A percentile compares a stretch with the other conserved stretches of the same genome.
Evolutionary conservation across 495 filamentous ascomycete species (phyloP).

Genomic region (Achaetomiella virescens): DNA sequence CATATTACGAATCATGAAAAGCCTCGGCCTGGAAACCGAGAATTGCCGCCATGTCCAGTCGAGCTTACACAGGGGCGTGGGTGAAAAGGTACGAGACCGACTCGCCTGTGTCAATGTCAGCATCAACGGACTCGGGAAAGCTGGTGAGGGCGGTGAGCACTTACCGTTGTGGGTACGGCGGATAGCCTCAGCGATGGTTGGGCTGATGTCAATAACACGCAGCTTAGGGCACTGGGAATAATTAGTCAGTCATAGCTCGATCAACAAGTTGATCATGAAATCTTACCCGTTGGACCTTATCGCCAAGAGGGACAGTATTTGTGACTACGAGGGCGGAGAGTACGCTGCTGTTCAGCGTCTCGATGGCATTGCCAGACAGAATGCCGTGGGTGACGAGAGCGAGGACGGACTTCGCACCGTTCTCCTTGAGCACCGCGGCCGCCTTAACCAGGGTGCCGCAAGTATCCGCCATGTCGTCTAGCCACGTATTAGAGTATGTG

Average conservation of each 20-base stretch:
- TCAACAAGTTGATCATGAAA: background rate
- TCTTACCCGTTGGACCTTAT: conserved; percentile 52
- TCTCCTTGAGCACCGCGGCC: conserved; percentile 81
- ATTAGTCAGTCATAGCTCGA: background rate
- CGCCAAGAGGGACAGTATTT: conserved; percentile 88
- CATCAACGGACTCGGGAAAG: background rate
- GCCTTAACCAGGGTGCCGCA: conserved; percentile 90
- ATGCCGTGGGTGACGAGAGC: conserved; percentile 97
- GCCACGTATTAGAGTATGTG: background rate
- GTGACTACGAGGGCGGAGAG: conserved; percentile 82
- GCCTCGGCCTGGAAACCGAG: background rate
- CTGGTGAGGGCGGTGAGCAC: conserved; percentile 10
- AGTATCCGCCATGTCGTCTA: conserved; percentile 83
- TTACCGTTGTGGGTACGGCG: conserved; percentile 88
- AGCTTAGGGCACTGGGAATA: conserved; percentile 63
- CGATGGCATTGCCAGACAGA: conserved; percentile 83
- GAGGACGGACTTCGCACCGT: conserved; percentile 81
- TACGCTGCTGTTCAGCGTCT: conserved; percentile 77
- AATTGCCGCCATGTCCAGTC: background rate
- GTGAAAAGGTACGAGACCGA: conserved; percentile 92
- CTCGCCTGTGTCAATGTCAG: conserved; percentile 25
- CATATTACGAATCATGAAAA: too few relatives aligned
- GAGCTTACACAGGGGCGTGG: conserved; percentile 61
- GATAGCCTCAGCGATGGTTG: conserved; percentile 66
- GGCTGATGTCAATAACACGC: conserved; percentile 87